Conservation (phyloP, 1,139 yeast species). For the Yamadazyma buinensis region DNA sequence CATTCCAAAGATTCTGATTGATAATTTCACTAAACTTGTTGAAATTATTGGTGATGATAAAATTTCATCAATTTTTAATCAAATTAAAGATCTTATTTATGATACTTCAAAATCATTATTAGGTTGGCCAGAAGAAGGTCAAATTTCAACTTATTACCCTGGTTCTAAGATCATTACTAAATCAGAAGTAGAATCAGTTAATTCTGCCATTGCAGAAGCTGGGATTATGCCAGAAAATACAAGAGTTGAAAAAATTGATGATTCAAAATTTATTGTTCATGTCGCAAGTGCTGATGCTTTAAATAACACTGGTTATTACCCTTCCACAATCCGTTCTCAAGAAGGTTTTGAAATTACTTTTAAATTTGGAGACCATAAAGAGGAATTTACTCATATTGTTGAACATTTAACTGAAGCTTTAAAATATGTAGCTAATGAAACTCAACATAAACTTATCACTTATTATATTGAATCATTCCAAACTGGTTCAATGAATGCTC, state of each 20-base stretch:
- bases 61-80: conserved; percentile 36
- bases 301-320: conserved; percentile 44
- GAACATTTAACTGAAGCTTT: conserved; percentile 54
- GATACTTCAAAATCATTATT: conserved; percentile 46
- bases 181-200: conserved; percentile 62
- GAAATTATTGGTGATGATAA: conserved; percentile 35
- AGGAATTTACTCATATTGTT: conserved; percentile 60
- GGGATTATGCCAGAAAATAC: conserved; percentile 83
- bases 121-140: conserved; percentile 80
- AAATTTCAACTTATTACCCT: conserved; percentile 68
- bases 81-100: conserved; percentile 49
- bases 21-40: conserved; percentile 47
- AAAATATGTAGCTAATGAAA: conserved; percentile 67
- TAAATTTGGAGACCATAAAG: conserved; percentile 71
- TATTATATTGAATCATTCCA: conserved; percentile 66
- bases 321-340: conserved; percentile 22
- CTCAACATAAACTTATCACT: conserved; percentile 61
- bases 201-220: conserved; percentile 54
- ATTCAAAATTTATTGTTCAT: conserved; percentile 45
- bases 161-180: conserved; percentile 47
- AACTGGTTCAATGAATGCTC: conserved; percentile 83
- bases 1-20: conserved; percentile 55
- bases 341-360: conserved; percentile 38
- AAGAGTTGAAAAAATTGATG: conserved; percentile 54
- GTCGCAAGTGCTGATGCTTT: conserved; percentile 55